A percentile compares a stretch with the other conserved stretches of the same genome.
These are phyloP conservation scores for Ophiocordyceps polyrhachis-furcata DNA, from an alignment of 2,329 filamentous ascomycete genomes.

Conservation along the genomic window DNA sequence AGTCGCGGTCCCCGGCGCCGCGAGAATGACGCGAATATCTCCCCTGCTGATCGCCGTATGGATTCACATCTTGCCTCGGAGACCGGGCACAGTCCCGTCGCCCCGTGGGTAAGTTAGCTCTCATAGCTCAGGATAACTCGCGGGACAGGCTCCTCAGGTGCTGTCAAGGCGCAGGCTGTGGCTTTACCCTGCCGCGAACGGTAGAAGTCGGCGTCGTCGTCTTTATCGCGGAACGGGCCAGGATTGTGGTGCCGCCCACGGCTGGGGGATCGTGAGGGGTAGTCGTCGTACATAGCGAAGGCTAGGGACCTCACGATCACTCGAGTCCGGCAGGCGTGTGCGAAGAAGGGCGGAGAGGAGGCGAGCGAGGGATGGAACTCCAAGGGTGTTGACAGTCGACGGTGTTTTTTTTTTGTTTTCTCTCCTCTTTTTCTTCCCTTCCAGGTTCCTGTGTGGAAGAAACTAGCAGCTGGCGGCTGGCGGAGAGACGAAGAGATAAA, in stretches of 20 bases:
- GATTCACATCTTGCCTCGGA: conserved; percentile 18
- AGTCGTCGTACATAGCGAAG: conserved; percentile 25
- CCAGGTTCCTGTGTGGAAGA: background rate
- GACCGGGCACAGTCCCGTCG: conserved; percentile 24
- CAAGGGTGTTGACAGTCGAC: background rate
- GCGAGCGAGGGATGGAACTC: background rate
- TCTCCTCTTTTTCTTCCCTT: background rate
- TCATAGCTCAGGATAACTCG: conserved; percentile 13
- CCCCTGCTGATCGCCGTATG: conserved; percentile 13
- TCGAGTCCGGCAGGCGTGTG: background rate
- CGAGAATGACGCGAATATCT: conserved; percentile 9
- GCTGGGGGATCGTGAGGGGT: conserved; percentile 14
- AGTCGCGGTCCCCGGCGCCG: conserved; percentile 7
- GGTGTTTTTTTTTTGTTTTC: background rate
- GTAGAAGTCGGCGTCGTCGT: conserved; percentile 17
- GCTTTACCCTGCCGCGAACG: conserved; percentile 32
- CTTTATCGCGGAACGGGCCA: conserved; percentile 4
- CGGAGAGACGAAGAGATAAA: background rate
- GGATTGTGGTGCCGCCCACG: conserved; percentile 7
- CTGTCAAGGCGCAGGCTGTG: conserved; percentile 14
- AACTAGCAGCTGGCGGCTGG: background rate
- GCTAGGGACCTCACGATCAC: conserved; percentile 5
- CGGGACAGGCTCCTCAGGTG: conserved; percentile 5
- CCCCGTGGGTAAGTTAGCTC: conserved; percentile 27
- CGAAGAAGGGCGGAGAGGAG: background rate